Base-by-base conservation (phyloP, 148 eudicot species). In the Heliosperma pusillum region DNA sequence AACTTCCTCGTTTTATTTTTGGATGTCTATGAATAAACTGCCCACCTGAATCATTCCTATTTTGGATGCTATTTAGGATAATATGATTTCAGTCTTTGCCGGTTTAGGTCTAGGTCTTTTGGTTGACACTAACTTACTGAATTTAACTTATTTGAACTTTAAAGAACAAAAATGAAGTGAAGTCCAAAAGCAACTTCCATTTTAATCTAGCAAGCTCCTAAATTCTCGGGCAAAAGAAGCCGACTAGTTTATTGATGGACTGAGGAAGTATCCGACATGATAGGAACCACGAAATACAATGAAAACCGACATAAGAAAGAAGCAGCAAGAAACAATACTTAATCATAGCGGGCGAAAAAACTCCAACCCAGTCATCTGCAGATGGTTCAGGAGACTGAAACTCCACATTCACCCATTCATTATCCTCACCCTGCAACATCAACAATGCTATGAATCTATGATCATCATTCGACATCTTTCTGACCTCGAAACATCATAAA, bases 301-400 rank as follows among this genome's bases (percentile, higher is more conserved):
- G 12, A 3, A 15, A 33, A 70, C 60, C 24, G 21, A 20, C 22
- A 53, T 21, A 17, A 33, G 4, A 50, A 12, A 70, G 45, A 25
- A 17, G 50, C 15, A 26, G 27, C 7, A 70, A 40, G 66, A 66
- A 29, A 74, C 27, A 70, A 47, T 81, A 84, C 87, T 82, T 80
- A 79, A 85, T 77, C 33, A 80, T 82, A 27, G 93, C 97, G 8
- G 98, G 97, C 66, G 97, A 92, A 76, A 92, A 95, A 67, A 90
- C 96, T 69, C 93, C 98, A 81, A 95, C 80, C 98, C 98, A 95
- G 70, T 95, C 97, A 82, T 85, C 87, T n/a, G 80, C 45, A 33
- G 92, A 79, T 55, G 96, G 91, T 40, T 87, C 73, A 13, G 90
- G 76, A 50, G 87, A 82, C 26, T 77, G 83, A 69, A 92, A 75